These are phyloP conservation scores for Suillus tomentosus DNA, from an alignment of 768 basidiomycete genomes.

Conservation along the genomic window DNA sequence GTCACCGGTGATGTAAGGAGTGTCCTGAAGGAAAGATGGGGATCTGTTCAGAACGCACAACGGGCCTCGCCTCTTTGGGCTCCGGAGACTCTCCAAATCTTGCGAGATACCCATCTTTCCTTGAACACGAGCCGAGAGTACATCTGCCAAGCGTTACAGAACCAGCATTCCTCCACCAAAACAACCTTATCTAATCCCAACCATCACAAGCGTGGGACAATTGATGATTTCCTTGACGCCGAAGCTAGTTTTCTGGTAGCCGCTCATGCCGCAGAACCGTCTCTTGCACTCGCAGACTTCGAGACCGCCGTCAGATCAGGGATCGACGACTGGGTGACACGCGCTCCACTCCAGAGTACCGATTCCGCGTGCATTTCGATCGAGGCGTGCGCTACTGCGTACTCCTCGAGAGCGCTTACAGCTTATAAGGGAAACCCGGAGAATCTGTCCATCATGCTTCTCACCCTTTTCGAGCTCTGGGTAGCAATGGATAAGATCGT, in stretches of 20 bases:
- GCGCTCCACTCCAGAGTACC: conserved; percentile 4
- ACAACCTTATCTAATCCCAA: conserved; percentile 4
- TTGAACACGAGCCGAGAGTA: conserved; percentile 33
- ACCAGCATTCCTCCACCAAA: neutral
- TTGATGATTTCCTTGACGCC: conserved; percentile 22
- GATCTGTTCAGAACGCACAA: conserved; percentile 29
- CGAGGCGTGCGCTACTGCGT: conserved; percentile 28
- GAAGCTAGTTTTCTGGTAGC: conserved; percentile 16
- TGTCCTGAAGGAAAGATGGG: conserved; percentile 39
- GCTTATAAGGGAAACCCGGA: conserved; percentile 40
- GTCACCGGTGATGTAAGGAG: conserved; percentile 21
- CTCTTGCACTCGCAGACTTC: conserved; percentile 37
- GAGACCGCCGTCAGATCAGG: conserved; percentile 34
- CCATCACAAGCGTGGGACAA: conserved; percentile 14
- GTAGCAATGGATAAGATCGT: conserved; percentile 35
- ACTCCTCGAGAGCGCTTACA: conserved; percentile 27
- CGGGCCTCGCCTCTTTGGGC: conserved; percentile 32
- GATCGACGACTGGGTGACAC: conserved; percentile 38
- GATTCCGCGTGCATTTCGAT: conserved; percentile 22
- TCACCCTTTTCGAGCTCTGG: conserved; percentile 41
- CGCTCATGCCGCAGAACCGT: conserved; percentile 18
- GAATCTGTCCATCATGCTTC: conserved; percentile 42
- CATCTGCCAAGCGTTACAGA: conserved; percentile 24
- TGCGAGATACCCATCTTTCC: conserved; percentile 35
- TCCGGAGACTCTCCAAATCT: conserved; percentile 30